Percentiles rank a stretch among this genome's conserved stretches.
Evolutionary conservation across 2,329 filamentous ascomycete genomes (phyloP).

Genomic region (Setomelanomma holmii): DNA sequence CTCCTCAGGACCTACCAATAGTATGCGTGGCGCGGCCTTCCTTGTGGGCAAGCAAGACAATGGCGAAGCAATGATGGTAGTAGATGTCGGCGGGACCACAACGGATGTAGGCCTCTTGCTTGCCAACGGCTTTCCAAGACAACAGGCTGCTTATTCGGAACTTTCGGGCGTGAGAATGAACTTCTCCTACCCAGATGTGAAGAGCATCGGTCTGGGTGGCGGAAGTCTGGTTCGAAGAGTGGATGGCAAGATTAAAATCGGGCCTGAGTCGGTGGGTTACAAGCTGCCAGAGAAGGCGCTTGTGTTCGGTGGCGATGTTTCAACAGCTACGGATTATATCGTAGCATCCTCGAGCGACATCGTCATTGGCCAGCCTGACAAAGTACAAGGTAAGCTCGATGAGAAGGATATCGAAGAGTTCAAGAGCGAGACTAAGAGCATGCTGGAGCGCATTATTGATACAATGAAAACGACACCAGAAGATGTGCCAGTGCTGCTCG

Average conservation of each 20-base stretch:
- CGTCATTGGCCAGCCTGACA: constrained; percentile 53
- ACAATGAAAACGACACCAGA: constrained; percentile 68
- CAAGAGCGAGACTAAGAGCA: constrained; percentile 54
- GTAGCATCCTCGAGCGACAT: constrained; percentile 48
- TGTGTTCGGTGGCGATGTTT: constrained; percentile 63
- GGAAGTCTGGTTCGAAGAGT: constrained; percentile 61
- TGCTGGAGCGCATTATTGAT: constrained; percentile 65
- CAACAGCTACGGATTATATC: constrained; percentile 66
- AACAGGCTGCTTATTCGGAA: constrained; percentile 68
- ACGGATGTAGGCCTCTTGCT: constrained; percentile 69
- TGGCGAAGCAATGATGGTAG: constrained; percentile 63
- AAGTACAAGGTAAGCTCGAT: constrained; percentile 45
- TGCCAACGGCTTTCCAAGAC: constrained; percentile 68
- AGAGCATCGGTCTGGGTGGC: constrained; percentile 66
- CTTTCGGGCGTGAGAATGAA: constrained; percentile 70
- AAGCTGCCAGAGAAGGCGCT: constrained; percentile 61
- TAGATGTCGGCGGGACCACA: constrained; percentile 72
- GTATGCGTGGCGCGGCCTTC: constrained; percentile 59
- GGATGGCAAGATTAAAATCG: constrained; percentile 55
- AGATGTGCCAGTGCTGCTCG: constrained; percentile 66
- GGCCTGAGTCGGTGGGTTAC: constrained; percentile 69
- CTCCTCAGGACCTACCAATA: constrained; percentile 60
- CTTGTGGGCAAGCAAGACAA: constrained; percentile 40
- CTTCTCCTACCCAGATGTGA: constrained; percentile 61
- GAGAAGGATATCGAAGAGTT: constrained; percentile 50